Evolutionary conservation across 2,329 filamentous ascomycete species (phyloP).

Genomic region (Pseudocercospora cruenta): DNA sequence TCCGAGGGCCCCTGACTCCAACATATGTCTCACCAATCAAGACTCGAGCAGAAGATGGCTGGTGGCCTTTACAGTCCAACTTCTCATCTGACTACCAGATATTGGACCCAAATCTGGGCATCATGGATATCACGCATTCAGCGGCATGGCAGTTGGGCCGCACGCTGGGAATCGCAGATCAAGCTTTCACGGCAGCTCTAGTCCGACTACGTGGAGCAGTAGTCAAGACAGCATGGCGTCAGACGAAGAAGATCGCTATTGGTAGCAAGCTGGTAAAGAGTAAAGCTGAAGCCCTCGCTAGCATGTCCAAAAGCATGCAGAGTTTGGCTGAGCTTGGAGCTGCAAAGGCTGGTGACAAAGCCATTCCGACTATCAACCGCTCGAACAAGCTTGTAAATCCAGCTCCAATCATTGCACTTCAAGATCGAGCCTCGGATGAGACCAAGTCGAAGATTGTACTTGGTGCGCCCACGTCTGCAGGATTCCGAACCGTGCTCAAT

Average conservation of each 20-base stretch:
- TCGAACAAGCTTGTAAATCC: neutral
- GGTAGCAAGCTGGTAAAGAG: neutral
- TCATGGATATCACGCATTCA: slow-evolving; percentile 14
- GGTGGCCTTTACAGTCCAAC: neutral
- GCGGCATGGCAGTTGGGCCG: slow-evolving; percentile 12
- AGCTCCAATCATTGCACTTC: neutral
- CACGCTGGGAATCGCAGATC: slow-evolving; percentile 8
- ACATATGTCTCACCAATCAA: neutral
- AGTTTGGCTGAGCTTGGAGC: neutral
- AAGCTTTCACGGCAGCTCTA: slow-evolving; percentile 1
- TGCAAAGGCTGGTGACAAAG: neutral
- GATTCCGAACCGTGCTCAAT: too few species aligned
- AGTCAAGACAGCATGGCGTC: neutral
- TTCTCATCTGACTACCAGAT: neutral
- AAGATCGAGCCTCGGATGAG: neutral
- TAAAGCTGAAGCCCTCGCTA: neutral
- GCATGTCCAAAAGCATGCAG: neutral
- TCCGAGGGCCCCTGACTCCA: slow-evolving; percentile 1
- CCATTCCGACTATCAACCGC: neutral
- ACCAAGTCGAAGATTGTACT: neutral
- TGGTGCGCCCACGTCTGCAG: too few species aligned
- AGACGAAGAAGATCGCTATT: slow-evolving; percentile 2
- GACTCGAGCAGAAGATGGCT: neutral
- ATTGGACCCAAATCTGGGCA: neutral
- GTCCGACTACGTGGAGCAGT: neutral